Evolutionary conservation across 177 flowering plant species (phyloP), one percentile per base, ranked within the genome.

Genomic region (Tripterygium wilfordii): DNA sequence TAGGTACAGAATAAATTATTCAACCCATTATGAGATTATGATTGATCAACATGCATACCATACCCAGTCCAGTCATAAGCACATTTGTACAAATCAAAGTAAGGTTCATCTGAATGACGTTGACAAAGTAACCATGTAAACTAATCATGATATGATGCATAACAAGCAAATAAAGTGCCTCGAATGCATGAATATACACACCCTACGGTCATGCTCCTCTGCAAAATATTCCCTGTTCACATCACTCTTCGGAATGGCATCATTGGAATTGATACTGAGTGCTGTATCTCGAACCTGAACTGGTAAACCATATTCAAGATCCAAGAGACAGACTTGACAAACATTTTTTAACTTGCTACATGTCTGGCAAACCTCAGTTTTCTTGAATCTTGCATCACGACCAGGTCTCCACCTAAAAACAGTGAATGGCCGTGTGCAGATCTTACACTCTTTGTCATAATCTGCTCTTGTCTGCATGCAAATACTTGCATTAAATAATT

Each of bases 401-500:
- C 96, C 96, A 15, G 95, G 96, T 60, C 92, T 83, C 98, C 96
- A 91, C 63, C 88, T 76, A 54, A 91, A 91, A 37, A 88, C 98
- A 0, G 96, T 88, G 61, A 83, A 91, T 16, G 96, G 98, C 16
- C 98, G 58, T 0, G 95, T 82, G 48, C 95, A 88, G 5, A 91
- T 91, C 69, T 91, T 88, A 70, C 98, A 88, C 60, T 88, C 98
- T 63, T 88, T 88, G 44, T 80, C 95, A 63, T 67, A 91, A 56
- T 83, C 79, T 7, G 87, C 87, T 68, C 66, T 77, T 1, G 96
- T 82, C 98, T 88, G 76, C 66, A 71, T n/a, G 25, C 21, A 26
- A 23, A 56, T 10, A 45, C 14, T n/a, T n/a, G n/a, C n/a, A n/a
- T n/a, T n/a, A n/a, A n/a, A n/a, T n/a, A n/a, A n/a, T n/a, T n/a